Conservation (phyloP, 805 yeast species). For the Jamesozyma jinghongensis region DNA sequence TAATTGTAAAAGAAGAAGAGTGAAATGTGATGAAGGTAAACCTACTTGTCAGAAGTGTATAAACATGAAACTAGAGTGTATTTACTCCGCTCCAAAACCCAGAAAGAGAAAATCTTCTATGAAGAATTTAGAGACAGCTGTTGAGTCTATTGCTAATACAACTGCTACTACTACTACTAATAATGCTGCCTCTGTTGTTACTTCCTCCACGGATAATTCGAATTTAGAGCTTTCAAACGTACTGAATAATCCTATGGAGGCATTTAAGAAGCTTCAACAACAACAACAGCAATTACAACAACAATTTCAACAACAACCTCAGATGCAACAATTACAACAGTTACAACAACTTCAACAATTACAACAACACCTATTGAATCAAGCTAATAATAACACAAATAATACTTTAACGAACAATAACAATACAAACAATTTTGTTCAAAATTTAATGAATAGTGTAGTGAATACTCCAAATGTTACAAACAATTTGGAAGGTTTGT, state of each 20-base stretch:
- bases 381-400: background rate
- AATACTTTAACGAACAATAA: too few species aligned
- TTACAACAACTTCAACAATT: constrained; percentile 22
- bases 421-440: background rate
- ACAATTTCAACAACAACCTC: constrained; percentile 1
- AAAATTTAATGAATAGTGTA: background rate
- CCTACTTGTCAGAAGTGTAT: constrained; percentile 75
- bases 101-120: constrained; percentile 4
- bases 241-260: too few species aligned
- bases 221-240: too few species aligned
- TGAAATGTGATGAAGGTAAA: constrained; percentile 82
- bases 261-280: too few species aligned
- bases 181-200: too few species aligned
- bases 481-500: constrained; percentile 11
- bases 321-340: constrained; percentile 8
- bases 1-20: constrained; percentile 81
- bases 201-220: too few species aligned
- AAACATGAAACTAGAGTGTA: constrained; percentile 71
- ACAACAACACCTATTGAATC: constrained; percentile 8
- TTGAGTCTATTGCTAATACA: background rate
- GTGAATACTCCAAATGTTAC: background rate
- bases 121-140: background rate
- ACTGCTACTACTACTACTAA: background rate
- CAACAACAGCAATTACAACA: background rate
- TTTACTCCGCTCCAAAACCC: constrained; percentile 35